Evolutionary conservation across 75 land plant species (phyloP).

Genomic region (Pinus taeda): DNA sequence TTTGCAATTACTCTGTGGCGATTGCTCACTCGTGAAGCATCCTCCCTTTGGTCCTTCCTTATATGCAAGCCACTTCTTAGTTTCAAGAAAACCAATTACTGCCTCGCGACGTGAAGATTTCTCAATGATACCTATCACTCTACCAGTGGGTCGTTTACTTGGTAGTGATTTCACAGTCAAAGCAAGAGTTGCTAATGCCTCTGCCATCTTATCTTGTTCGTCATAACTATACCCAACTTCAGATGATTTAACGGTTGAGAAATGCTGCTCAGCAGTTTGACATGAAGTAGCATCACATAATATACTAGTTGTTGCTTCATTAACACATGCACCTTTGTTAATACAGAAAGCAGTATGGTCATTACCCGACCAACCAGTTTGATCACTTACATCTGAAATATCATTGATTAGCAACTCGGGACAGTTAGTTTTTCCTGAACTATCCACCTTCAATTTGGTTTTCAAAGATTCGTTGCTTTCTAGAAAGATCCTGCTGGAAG

Average conservation of each 20-base stretch:
- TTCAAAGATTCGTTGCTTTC: constrained; percentile 9
- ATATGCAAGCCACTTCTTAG: constrained; percentile 37
- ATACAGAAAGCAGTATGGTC: constrained; percentile 6
- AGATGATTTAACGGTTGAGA: neutral
- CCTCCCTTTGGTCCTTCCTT: constrained; percentile 24
- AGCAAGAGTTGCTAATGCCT: constrained; percentile 36
- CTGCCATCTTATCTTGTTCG: constrained; percentile 15
- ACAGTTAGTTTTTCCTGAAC: neutral
- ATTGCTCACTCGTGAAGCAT: constrained; percentile 11
- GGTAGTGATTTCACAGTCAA: constrained; percentile 41
- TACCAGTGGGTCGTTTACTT: constrained; percentile 87
- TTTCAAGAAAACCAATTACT: constrained; percentile 75
- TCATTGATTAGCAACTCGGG: neutral
- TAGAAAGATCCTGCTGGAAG: constrained; percentile 7
- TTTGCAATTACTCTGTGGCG: constrained; percentile 15
- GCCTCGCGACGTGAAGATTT: constrained; percentile 66
- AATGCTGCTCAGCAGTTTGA: constrained; percentile 4
- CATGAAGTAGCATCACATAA: neutral
- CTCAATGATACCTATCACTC: constrained; percentile 66
- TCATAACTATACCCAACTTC: neutral
- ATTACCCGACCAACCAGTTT: neutral
- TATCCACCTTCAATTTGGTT: neutral
- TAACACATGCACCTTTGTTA: neutral
- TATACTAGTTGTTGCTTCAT: neutral
- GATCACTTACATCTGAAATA: neutral